Evolutionary conservation across 352 stramenopile genomes (phyloP).

Genomic region (Aphanomyces cochlioides): DNA sequence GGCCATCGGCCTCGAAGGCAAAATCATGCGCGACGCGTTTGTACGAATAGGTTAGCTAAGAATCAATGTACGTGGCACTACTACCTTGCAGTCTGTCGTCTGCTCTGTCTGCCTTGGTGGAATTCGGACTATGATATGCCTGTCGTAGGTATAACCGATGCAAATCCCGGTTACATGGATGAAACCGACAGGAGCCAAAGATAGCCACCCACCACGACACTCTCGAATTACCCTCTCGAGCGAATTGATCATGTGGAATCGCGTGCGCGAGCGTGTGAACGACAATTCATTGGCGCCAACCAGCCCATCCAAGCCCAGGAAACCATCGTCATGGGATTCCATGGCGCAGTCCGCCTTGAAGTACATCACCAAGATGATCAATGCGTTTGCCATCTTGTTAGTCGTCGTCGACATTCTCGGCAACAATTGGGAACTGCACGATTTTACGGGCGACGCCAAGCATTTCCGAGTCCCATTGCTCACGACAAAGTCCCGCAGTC

Average conservation of each 20-base stretch:
- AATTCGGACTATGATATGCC: background rate
- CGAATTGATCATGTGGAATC: background rate
- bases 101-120: background rate
- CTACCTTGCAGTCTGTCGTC: background rate
- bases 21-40: background rate
- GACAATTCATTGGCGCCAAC: background rate
- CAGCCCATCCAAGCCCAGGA: background rate
- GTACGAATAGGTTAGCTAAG: background rate
- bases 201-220: no score
- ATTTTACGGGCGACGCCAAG: constrained; percentile 16
- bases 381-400: background rate
- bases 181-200: background rate
- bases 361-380: background rate
- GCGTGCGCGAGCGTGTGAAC: background rate
- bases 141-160: background rate
- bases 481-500: background rate
- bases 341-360: background rate
- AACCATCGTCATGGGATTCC: background rate
- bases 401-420: constrained; percentile 8
- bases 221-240: background rate
- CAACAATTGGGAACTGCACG: constrained; percentile 26
- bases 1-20: background rate
- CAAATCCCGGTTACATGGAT: background rate
- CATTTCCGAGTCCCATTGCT: constrained; percentile 18
- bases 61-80: background rate